These are phyloP conservation scores for Magnaporthiopsis rhizophila DNA, from an alignment of 2,329 filamentous ascomycete species.

Conservation along the genomic window DNA sequence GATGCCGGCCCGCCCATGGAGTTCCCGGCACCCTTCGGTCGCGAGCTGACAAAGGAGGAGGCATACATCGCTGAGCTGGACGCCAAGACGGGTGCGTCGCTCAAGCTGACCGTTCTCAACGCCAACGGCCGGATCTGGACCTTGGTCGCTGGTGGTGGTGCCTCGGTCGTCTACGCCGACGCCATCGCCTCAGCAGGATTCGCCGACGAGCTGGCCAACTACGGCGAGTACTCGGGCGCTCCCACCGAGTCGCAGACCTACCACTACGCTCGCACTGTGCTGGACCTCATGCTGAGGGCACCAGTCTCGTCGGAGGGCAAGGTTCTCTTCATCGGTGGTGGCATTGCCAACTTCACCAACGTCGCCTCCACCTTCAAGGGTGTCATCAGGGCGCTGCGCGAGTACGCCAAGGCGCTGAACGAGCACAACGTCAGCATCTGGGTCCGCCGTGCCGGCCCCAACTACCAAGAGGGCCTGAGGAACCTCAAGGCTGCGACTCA, in stretches of 20 bases:
- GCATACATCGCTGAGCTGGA: slow-evolving; percentile 98
- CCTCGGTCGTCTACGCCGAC: slow-evolving; percentile 97
- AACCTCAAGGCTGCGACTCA: slow-evolving; percentile 97
- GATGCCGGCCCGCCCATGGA: slow-evolving; percentile 97
- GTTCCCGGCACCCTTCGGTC: slow-evolving; percentile 97
- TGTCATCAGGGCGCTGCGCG: slow-evolving; percentile 91
- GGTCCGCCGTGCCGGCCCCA: slow-evolving; percentile 84
- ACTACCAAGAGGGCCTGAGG: slow-evolving; percentile 99
- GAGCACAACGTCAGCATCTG: slow-evolving; percentile 99
- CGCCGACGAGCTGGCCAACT: slow-evolving; percentile 95
- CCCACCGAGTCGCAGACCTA: slow-evolving; percentile 98
- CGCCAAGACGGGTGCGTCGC: slow-evolving; percentile 96
- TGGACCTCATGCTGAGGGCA: slow-evolving; percentile 94
- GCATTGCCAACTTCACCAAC: slow-evolving; percentile 99
- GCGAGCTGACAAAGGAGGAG: slow-evolving; percentile 98
- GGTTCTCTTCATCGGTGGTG: slow-evolving; percentile 98
- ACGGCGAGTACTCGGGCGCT: slow-evolving; percentile 98
- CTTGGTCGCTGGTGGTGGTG: slow-evolving; percentile 96
- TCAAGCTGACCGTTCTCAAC: slow-evolving; percentile 97
- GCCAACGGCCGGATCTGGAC: slow-evolving; percentile 91
- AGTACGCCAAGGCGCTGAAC: slow-evolving; percentile 74
- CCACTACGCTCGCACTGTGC: slow-evolving; percentile 95
- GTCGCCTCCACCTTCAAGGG: slow-evolving; percentile 99
- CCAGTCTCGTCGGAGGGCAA: slow-evolving; percentile 83
- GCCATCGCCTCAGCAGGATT: slow-evolving; percentile 96